Conservation (phyloP, 2,329 filamentous ascomycete species). For the Clonostachys byssicola region DNA sequence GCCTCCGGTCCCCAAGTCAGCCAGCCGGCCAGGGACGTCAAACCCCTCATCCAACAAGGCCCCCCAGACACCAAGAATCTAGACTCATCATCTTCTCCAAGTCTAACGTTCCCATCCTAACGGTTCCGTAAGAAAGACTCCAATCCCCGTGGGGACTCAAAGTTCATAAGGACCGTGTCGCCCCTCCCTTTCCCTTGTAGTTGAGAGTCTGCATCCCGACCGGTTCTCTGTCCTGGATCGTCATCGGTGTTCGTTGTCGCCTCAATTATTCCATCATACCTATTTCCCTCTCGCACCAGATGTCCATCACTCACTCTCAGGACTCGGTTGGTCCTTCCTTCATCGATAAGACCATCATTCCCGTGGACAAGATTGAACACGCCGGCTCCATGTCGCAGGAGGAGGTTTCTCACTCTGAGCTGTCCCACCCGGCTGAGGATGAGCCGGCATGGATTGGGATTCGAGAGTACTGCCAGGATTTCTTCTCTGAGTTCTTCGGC, state of each 20-base stretch:
- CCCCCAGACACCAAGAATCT: too few species aligned
- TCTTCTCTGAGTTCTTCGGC: conserved; percentile 64
- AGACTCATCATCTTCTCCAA: too few species aligned
- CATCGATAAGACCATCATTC: conserved; percentile 18
- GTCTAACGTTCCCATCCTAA: too few species aligned
- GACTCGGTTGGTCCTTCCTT: conserved; percentile 27
- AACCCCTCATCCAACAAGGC: too few species aligned
- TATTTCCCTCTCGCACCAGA: not conserved
- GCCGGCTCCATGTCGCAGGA: conserved; percentile 15
- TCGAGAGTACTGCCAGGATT: conserved; percentile 47
- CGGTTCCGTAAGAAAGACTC: too few species aligned
- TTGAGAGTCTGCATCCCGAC: not conserved
- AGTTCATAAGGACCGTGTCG: not conserved
- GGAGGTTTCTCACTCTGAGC: not conserved
- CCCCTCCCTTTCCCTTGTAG: not conserved
- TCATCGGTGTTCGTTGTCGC: not conserved
- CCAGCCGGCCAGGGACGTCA: too few species aligned
- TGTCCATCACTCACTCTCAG: conserved; percentile 18
- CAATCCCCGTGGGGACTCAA: not conserved
- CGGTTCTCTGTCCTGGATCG: too few species aligned
- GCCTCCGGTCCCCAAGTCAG: too few species aligned
- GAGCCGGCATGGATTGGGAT: conserved; percentile 45
- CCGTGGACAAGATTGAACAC: conserved; percentile 18
- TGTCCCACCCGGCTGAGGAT: conserved; percentile 8
- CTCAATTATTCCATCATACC: not conserved